Evolutionary conservation across 306 rosid genomes (phyloP), one percentile per base, ranked within the genome.

Genomic region (Cyamopsis tetragonoloba): DNA sequence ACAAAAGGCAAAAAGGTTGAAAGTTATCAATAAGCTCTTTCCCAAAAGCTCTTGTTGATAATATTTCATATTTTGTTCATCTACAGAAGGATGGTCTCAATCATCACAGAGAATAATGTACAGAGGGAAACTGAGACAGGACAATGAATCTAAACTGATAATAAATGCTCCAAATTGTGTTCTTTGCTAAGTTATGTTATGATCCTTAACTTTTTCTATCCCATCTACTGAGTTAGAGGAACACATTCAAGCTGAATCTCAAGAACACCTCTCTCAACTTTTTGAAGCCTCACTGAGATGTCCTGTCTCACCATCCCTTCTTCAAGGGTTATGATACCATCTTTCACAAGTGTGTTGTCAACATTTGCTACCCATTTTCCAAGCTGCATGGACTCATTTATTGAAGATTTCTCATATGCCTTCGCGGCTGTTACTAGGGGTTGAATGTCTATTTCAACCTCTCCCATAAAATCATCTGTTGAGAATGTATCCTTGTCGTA

Each of bases 381-480:
- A 14, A 95, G 78, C 78, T 84, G 86, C 70, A 70, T 70, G 0
- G 88, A 54, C 56, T 85, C 84, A 19, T 50, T 42, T 43, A 32
- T 42, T 2, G 78, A 14, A 14, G 87, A 84, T 68, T 74, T 86
- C 78, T 95, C 99, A 12, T 53, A 70, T 38, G 95, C 95, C 71
- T 68, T 81, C 6, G 99, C 99, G 0, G 96, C 95, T 9, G 79
- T 12, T 2, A 95, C 81, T 41, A 95, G 72, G 20, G 99, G 97
- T 47, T 88, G 84, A 73, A 95, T 95, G 76, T 95, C 95, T 27
- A 95, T 95, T 71, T 95, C 99, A 20, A 90, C 96, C 80, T 90
- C 97, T 1, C 99, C 99, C 99, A 95, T 95, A 71, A 85, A 95
- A 72, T 95, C 99, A 47, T 95, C 99, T 5, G 88, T 81, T 31